Evolutionary conservation across 805 yeast species (phyloP).

Genomic region (Cyberlindnera euphorbiae): DNA sequence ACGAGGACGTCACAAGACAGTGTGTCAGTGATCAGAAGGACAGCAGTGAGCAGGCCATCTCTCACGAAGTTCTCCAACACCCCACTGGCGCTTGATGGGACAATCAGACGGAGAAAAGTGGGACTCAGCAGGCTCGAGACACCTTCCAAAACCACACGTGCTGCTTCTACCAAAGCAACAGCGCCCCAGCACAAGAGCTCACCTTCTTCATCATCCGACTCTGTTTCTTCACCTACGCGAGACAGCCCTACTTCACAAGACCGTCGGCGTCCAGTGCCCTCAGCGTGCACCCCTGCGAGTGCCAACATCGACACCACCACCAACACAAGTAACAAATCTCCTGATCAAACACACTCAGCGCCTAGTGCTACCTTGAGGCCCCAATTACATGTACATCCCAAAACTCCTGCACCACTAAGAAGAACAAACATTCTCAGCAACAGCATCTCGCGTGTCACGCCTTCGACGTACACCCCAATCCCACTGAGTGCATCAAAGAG

Average conservation of each 20-base stretch:
- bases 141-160: constrained; percentile 10
- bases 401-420: constrained; percentile 3
- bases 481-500: background rate
- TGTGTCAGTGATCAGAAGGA: background rate
- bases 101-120: constrained; percentile 10
- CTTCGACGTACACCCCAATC: constrained; percentile 3
- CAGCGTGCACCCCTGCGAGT: too few species aligned
- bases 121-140: constrained; percentile 18
- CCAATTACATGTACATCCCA: too few species aligned
- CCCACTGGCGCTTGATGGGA: constrained; percentile 1
- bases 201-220: background rate
- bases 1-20: background rate
- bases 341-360: too few species aligned
- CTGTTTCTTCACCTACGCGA: background rate
- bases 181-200: background rate
- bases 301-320: too few species aligned
- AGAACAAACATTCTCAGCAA: background rate
- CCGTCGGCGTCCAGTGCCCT: background rate
- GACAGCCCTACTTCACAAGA: constrained; percentile 6
- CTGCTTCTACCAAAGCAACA: background rate
- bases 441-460: constrained; percentile 2
- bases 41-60: background rate
- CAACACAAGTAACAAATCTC: too few species aligned
- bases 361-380: too few species aligned
- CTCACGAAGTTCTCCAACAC: constrained; percentile 1